phyloP scores from a whole-genome alignment of 129 eudicot species.

The Scalesia atractyloides region DNA sequence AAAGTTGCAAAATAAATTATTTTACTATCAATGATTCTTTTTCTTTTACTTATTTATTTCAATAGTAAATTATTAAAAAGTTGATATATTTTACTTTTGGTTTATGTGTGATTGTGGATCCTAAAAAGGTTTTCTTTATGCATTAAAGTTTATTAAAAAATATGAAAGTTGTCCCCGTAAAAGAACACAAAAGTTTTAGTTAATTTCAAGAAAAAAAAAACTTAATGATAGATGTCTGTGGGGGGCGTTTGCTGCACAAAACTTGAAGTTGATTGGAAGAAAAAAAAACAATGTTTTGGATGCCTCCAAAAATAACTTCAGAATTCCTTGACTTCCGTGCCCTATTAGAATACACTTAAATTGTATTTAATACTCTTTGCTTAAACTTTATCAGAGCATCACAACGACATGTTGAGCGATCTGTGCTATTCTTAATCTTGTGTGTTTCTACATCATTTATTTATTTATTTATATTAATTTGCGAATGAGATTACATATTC shows the following conservation, averaged over 20 bases:
- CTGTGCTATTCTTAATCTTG: too few relatives aligned
- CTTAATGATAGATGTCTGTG: conserved; percentile 34
- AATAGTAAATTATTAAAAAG: neutral
- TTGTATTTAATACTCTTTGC: too few relatives aligned
- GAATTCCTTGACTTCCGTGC: conserved; percentile 19
- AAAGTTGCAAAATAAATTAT: neutral
- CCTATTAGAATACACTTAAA: neutral
- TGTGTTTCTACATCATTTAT: too few relatives aligned
- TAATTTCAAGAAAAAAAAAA: conserved; percentile 15
- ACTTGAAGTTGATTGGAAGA: conserved; percentile 21
- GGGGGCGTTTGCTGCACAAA: conserved; percentile 23
- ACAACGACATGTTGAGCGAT: too few relatives aligned
- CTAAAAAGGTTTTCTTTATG: conserved; percentile 5
- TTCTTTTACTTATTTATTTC: too few relatives aligned
- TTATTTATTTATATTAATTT: too few relatives aligned
- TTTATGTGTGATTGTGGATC: conserved; percentile 25
- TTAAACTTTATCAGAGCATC: too few relatives aligned
- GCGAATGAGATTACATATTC: too few relatives aligned
- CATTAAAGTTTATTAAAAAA: neutral
- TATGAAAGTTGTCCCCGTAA: conserved; percentile 33
- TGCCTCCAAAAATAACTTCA: conserved; percentile 9
- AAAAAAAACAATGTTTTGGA: conserved; percentile 13
- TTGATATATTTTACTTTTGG: conserved; percentile 9
- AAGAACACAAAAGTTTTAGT: conserved; percentile 26
- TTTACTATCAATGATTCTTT: neutral